Evolutionary conservation across 2,329 filamentous ascomycete genomes (phyloP), one percentile per base, ranked within the genome.

Genomic region (Botrytis galanthina): DNA sequence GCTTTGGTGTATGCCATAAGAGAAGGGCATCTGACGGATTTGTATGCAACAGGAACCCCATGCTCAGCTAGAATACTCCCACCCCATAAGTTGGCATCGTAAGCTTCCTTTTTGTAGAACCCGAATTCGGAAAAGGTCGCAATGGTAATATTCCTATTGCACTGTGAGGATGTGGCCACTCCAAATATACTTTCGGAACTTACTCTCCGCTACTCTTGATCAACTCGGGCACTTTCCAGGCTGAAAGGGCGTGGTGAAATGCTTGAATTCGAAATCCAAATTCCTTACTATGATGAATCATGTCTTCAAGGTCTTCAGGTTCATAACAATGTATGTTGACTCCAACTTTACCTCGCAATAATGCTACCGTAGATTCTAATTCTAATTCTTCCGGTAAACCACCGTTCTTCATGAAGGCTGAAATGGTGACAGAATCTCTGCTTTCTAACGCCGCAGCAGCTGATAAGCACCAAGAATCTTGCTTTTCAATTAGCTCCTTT

Each of bases 281-380:
- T 75, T 85, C 84, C 35, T 82, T 80, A 51, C 81, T 83, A 74
- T 84, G 81, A 12, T 79, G 80, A 20, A 85, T 78, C 81, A 85
- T 84, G 60, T 83, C 82, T 72, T 84, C 82, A 46, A 85, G 78
- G 73, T 85, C 84, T 68, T 85, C 81, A 0, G 82, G 79, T 71
- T 84, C 81, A 72, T 85, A 85, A 77, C 84, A 84, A 78, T 85
- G 84, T 61, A 84, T 81, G 71, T 85, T 84, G 73, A 85, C 78
- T 26, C 81, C 81, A 26, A 85, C 80, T 60, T 82, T 80, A 8
- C 84, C 84, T 29, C 84, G 80, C 42, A 85, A 77, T 73, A 85
- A 80, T 8, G 79, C 83, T 37, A 83, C 80, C 1, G 82, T 82
- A 22, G 83, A 82, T 44, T 85, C 83, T 26, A 83, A 80, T 73